phyloP scores from a whole-genome alignment of 2,329 filamentous ascomycete genomes.

The Waltergamsia citrina region DNA sequence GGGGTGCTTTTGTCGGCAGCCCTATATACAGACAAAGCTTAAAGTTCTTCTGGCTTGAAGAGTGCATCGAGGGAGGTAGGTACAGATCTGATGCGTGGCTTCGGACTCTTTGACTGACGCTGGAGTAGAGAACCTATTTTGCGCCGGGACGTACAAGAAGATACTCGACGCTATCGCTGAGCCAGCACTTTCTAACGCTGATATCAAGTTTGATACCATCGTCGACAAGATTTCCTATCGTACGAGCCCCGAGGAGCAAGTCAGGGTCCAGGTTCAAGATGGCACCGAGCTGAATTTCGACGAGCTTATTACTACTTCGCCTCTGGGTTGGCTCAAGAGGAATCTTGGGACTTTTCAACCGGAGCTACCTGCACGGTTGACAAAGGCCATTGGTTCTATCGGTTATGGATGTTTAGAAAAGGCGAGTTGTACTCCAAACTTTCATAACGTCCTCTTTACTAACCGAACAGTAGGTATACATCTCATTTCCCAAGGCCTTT shows the following conservation, averaged over 20 bases:
- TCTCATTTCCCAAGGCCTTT: constrained; percentile 67
- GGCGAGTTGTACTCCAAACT: constrained; percentile 21
- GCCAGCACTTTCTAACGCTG: constrained; percentile 43
- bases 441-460: not conserved
- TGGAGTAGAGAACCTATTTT: constrained; percentile 47
- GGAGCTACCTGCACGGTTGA: constrained; percentile 44
- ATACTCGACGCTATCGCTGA: constrained; percentile 49
- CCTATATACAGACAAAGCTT: constrained; percentile 56
- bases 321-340: constrained; percentile 59
- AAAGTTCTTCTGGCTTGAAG: constrained; percentile 70
- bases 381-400: constrained; percentile 52
- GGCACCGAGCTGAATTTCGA: constrained; percentile 46
- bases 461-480: constrained; percentile 32
- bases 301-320: constrained; percentile 58
- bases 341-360: constrained; percentile 53
- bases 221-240: constrained; percentile 31
- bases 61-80: constrained; percentile 63
- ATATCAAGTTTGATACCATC: constrained; percentile 41
- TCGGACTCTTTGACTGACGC: not conserved
- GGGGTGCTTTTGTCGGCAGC: constrained; percentile 64
- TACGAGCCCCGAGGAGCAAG: constrained; percentile 16
- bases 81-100: constrained; percentile 22
- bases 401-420: constrained; percentile 67
- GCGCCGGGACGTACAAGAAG: constrained; percentile 48
- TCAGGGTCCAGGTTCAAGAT: constrained; percentile 34